Base-by-base conservation (phyloP, 2,329 filamentous ascomycete species). In the Cladophialophora bantiana region DNA sequence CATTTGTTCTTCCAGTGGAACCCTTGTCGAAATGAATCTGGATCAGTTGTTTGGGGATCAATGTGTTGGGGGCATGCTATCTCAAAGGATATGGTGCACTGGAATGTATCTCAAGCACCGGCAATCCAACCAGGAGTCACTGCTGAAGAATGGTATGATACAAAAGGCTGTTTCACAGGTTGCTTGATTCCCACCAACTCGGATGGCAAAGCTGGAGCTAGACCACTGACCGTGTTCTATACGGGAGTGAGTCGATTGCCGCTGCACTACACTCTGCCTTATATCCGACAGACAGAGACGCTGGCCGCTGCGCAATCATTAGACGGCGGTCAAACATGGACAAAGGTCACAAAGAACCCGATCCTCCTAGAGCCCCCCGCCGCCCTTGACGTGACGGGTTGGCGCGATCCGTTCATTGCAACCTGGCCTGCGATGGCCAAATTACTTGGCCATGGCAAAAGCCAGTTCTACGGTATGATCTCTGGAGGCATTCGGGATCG, bases 1-100 rank as follows among this genome's bases (percentile, higher is more conserved):
- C 80, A 82, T 62, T 20, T 82, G 1, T 77, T 75, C 18, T 82
- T 78, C 57, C 80, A 83, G 72, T 81, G 79, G 75, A 82, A 81
- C 67, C 79, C 79, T 0, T 73, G 75, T 34, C 76, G 76, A 7
- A 78, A 79, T 34, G 77, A 79, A 40, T 81, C 79, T 78, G 80
- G 78, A 7, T 76, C 81, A 9, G 18, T 50, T 48, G 78, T 82
- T 4, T 83, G 81, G 81, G 81, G 78, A 4, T 75, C 80, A 40
- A 79, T 82, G 9, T 76, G 77, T 6, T 83, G 81, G 80, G 78
- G 79, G 4, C 74, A 77, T 63, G 75, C 79, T 10, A 77, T 74
- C 4, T 81, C 78, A 3, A 63, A 50, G 2, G 77, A 82, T 66
- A 67, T 83, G 31, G 69, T 81, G 7, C 74, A 74, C 4, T 83